Conservation (phyloP, 805 yeast genomes). For the Saccharomycopsis sp. region DNA sequence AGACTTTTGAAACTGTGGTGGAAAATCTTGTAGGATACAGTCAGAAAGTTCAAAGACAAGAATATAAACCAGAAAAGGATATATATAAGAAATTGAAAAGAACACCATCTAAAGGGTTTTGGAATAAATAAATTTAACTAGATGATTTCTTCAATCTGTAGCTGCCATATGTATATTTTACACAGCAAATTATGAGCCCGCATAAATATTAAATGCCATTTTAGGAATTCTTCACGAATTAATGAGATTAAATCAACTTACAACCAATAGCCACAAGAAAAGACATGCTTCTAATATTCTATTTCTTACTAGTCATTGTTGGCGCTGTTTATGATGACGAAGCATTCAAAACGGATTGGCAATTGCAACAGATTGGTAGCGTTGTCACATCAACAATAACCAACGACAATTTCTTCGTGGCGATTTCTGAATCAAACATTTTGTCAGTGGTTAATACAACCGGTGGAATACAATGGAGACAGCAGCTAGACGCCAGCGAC, state of each 20-base stretch:
- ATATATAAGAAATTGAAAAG: conserved; percentile 13
- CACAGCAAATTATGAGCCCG: too few relatives aligned
- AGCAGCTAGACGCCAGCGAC: conserved; percentile 22
- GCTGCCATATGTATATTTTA: too few relatives aligned
- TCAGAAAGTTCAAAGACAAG: conserved; percentile 61
- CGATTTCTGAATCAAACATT: conserved; percentile 26
- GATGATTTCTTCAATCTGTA: too few relatives aligned
- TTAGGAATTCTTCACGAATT: too few relatives aligned
- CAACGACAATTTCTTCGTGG: conserved; percentile 23
- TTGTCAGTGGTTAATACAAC: conserved; percentile 26
- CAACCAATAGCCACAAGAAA: not conserved
- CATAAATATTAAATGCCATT: too few relatives aligned
- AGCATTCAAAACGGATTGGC: conserved; percentile 41
- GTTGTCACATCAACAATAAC: too few relatives aligned
- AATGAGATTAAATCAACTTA: too few relatives aligned
- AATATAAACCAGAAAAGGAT: conserved; percentile 32
- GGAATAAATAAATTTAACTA: conserved; percentile 9
- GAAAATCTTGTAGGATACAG: conserved; percentile 88
- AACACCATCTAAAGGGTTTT: conserved; percentile 8
- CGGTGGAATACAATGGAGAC: conserved; percentile 29
- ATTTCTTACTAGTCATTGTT: not conserved
- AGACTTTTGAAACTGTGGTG: conserved; percentile 77
- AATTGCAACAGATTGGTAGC: conserved; percentile 31
- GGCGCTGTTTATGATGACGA: conserved; percentile 31
- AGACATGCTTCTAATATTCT: not conserved